Conservation (phyloP, 2,329 filamentous ascomycete species). For the Pseudopithomyces maydicus region DNA sequence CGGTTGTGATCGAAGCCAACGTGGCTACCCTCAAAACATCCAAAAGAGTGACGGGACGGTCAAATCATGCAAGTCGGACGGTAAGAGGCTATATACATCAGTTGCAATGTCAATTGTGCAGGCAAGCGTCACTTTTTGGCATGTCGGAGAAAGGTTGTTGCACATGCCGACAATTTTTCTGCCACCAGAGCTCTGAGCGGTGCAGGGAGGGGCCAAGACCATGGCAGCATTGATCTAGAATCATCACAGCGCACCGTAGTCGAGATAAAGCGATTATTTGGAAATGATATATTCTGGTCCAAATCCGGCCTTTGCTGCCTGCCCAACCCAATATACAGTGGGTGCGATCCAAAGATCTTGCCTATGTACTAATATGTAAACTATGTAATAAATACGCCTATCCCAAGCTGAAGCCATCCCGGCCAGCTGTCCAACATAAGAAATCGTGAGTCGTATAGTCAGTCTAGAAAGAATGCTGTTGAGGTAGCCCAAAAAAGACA, state of each 20-base stretch:
- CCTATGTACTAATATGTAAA: slow-evolving; percentile 9
- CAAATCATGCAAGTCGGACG: not conserved
- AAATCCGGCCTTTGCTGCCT: not conserved
- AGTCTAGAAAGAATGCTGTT: slow-evolving; percentile 23
- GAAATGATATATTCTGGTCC: not conserved
- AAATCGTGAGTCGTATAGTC: slow-evolving; percentile 38
- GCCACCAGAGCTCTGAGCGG: not conserved
- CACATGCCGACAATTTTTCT: not conserved
- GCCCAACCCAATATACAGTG: slow-evolving; percentile 1
- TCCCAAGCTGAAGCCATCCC: slow-evolving; percentile 20
- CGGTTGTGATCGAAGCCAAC: slow-evolving; percentile 35
- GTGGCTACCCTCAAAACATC: slow-evolving; percentile 16
- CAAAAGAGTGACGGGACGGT: not conserved
- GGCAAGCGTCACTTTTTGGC: not conserved
- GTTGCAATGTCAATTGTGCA: not conserved
- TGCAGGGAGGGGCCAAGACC: not conserved
- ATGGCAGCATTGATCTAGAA: not conserved
- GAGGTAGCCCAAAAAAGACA: slow-evolving; percentile 5
- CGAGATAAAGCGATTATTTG: not conserved
- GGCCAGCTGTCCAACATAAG: slow-evolving; percentile 31
- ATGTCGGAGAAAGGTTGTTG: not conserved
- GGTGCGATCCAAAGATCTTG: not conserved
- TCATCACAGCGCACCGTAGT: not conserved
- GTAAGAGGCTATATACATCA: not conserved
- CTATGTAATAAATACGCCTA: slow-evolving; percentile 14